phyloP scores from a whole-genome alignment of 306 rosid species.

The Rosa chinensis region DNA sequence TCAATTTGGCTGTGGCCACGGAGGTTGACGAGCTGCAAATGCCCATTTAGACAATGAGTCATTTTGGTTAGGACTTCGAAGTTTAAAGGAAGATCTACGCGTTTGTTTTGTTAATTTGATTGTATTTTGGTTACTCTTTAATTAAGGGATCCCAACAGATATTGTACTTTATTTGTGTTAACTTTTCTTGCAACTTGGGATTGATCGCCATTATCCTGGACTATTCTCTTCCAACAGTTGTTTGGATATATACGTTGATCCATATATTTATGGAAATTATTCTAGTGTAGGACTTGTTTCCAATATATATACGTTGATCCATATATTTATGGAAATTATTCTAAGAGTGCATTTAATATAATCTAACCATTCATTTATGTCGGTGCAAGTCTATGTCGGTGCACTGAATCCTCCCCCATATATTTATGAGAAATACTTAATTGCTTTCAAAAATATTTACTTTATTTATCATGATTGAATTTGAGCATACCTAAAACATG shows the following conservation, averaged over 20 bases:
- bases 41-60: slow-evolving; percentile 15
- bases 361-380: no score
- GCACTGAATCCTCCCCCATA: no score
- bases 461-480: neutral
- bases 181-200: slow-evolving; percentile 14
- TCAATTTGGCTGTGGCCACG: slow-evolving; percentile 15
- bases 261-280: no score
- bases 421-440: neutral
- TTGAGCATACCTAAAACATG: neutral
- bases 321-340: no score
- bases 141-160: slow-evolving; percentile 4
- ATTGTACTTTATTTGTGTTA: neutral
- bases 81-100: slow-evolving; percentile 18
- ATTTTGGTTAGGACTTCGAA: neutral
- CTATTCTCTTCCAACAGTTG: slow-evolving; percentile 1
- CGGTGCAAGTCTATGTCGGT: no score
- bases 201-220: slow-evolving; percentile 13
- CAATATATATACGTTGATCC: no score
- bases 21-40: slow-evolving; percentile 23
- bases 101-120: neutral
- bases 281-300: no score
- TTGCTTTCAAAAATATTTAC: neutral
- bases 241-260: neutral
- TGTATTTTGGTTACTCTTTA: neutral
- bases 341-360: no score